Conservation (phyloP, 768 basidiomycete species). For the Phanerochaete carnosa region DNA sequence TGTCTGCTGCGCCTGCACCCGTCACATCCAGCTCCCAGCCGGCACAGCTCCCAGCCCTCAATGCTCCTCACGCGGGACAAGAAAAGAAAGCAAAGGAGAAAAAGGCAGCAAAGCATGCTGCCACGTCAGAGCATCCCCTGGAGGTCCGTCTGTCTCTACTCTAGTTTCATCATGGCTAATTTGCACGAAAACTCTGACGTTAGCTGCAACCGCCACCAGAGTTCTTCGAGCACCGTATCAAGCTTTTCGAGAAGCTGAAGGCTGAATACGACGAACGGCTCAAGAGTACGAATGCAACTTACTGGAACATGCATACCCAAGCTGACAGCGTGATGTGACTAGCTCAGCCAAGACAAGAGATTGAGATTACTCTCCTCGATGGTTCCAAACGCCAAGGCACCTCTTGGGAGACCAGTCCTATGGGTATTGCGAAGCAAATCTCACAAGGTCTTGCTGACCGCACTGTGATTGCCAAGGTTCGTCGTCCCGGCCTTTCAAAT, state of each 20-base stretch:
- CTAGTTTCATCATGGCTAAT: not conserved
- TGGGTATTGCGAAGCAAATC: slow-evolving; percentile 86
- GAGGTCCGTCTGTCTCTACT: slow-evolving; percentile 43
- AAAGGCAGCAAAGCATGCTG: slow-evolving; percentile 31
- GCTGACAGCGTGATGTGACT: not conserved
- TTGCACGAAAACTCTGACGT: not conserved
- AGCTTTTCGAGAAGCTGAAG: slow-evolving; percentile 86
- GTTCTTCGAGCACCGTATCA: slow-evolving; percentile 87
- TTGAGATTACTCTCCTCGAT: slow-evolving; percentile 82
- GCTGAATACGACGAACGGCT: slow-evolving; percentile 79
- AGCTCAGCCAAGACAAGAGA: slow-evolving; percentile 83
- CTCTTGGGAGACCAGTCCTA: slow-evolving; percentile 93
- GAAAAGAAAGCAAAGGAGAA: slow-evolving; percentile 44
- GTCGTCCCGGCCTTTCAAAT: slow-evolving; percentile 1
- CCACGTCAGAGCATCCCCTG: slow-evolving; percentile 49
- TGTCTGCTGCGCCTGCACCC: slow-evolving; percentile 39
- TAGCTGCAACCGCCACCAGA: slow-evolving; percentile 81
- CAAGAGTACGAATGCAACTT: slow-evolving; percentile 49
- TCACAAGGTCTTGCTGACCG: slow-evolving; percentile 86
- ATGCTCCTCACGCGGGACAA: slow-evolving; percentile 36
- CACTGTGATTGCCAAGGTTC: slow-evolving; percentile 89
- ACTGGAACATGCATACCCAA: no score
- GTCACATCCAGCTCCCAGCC: slow-evolving; percentile 55
- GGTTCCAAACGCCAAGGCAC: slow-evolving; percentile 80
- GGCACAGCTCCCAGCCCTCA: slow-evolving; percentile 41